Conservation (phyloP, 2,329 filamentous ascomycete species). For the Scedosporium boydii region DNA sequence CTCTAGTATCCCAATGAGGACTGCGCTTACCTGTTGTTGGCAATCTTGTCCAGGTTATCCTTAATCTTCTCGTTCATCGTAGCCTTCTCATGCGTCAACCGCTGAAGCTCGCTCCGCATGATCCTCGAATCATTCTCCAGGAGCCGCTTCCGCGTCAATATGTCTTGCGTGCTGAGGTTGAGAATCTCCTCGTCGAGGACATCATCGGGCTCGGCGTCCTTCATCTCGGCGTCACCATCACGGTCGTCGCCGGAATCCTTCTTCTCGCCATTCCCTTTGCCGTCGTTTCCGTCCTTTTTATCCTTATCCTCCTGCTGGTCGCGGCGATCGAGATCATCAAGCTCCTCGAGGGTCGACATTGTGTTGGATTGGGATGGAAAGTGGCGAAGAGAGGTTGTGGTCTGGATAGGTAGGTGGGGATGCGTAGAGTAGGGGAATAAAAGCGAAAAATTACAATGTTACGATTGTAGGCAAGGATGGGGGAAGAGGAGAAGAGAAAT, state of each 20-base stretch:
- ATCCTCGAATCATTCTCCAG: conserved; percentile 97
- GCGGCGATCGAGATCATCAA: conserved; percentile 78
- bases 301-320: conserved; percentile 55
- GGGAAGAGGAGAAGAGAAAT: background rate
- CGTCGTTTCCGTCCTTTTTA: conserved; percentile 20
- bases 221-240: conserved; percentile 81
- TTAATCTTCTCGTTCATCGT: conserved; percentile 99
- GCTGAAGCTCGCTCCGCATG: conserved; percentile 95
- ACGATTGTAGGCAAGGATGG: background rate
- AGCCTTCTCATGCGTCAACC: conserved; percentile 88
- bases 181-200: conserved; percentile 90
- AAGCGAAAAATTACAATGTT: background rate
- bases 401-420: background rate
- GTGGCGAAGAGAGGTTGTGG: background rate
- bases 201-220: conserved; percentile 67
- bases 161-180: conserved; percentile 86
- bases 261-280: conserved; percentile 21
- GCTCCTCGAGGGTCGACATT: conserved; percentile 89
- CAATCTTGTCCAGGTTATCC: conserved; percentile 97
- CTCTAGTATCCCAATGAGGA: background rate
- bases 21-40: conserved; percentile 77
- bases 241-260: conserved; percentile 41
- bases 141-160: conserved; percentile 79
- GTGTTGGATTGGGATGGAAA: conserved; percentile 16
- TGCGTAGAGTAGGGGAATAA: background rate